Conservation (phyloP, 2,329 filamentous ascomycete genomes). For the Verticillium longisporum region DNA sequence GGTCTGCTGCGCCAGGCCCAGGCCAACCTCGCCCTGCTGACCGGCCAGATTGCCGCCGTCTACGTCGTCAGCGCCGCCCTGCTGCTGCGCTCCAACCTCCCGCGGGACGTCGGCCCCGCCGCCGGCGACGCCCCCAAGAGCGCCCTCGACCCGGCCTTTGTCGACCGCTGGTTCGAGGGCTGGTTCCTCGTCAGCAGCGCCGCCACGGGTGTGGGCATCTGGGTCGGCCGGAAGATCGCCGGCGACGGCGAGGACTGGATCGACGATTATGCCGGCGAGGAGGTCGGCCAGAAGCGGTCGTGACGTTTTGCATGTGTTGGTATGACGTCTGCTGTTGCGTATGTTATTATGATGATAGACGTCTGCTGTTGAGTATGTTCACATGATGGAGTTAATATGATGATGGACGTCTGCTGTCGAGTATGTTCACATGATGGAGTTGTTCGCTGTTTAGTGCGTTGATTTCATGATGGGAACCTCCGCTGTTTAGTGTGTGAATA, state of each 20-base stretch:
- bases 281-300: slow-evolving; percentile 65
- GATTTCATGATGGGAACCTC: too few species aligned
- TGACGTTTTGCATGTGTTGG: slow-evolving; percentile 22
- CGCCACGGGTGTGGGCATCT: slow-evolving; percentile 64
- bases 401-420: too few species aligned
- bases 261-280: slow-evolving; percentile 56
- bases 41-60: slow-evolving; percentile 74
- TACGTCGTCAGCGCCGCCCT: slow-evolving; percentile 80
- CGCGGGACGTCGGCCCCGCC: slow-evolving; percentile 67
- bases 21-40: slow-evolving; percentile 70
- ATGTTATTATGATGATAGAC: too few species aligned
- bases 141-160: slow-evolving; percentile 64
- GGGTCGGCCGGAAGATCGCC: slow-evolving; percentile 58
- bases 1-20: slow-evolving; percentile 65
- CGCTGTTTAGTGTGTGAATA: too few species aligned
- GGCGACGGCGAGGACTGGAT: slow-evolving; percentile 46
- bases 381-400: too few species aligned
- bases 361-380: too few species aligned
- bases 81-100: slow-evolving; percentile 71
- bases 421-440: too few species aligned
- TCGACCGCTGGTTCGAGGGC: slow-evolving; percentile 80
- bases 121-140: slow-evolving; percentile 73
- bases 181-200: slow-evolving; percentile 71
- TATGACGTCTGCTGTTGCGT: not conserved
- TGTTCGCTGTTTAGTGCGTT: too few species aligned